Percentiles rank a stretch among this genome's conserved stretches.
Conservation (phyloP, 176 grass and related monocot genomes). For the Alopecurus myosuroides region DNA sequence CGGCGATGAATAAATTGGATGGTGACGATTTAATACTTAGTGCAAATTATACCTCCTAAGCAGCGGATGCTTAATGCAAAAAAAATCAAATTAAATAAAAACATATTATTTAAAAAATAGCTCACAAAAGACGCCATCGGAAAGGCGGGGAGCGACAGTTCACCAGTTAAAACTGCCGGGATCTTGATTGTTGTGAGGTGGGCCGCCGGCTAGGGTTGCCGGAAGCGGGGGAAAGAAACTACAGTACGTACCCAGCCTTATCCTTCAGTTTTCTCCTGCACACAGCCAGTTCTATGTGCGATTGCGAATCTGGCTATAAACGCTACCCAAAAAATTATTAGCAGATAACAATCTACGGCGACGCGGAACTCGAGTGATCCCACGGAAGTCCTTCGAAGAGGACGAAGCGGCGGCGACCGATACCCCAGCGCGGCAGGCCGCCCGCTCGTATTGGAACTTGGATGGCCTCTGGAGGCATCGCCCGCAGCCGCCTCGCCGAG, state of each 20-base stretch:
- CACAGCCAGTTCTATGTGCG: background rate
- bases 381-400: background rate
- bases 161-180: too few relatives aligned
- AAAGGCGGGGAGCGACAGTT: too few relatives aligned
- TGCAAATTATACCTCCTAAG: too few relatives aligned
- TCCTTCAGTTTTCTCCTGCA: background rate
- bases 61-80: too few relatives aligned
- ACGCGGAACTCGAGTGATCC: background rate
- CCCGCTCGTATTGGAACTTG: background rate
- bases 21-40: too few relatives aligned
- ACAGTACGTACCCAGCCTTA: too few relatives aligned
- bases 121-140: too few relatives aligned
- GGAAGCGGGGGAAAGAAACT: background rate
- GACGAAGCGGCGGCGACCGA: background rate
- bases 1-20: too few relatives aligned
- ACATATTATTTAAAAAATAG: too few relatives aligned
- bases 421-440: background rate
- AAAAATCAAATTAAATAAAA: too few relatives aligned
- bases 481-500: conserved; percentile 67
- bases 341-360: background rate
- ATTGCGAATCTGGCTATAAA: background rate
- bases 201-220: too few relatives aligned
- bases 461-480: conserved; percentile 64
- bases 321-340: background rate
- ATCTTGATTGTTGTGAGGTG: too few relatives aligned